A percentile compares a stretch with the other conserved stretches of the same genome.
phyloP scores from a whole-genome alignment of 2,329 filamentous ascomycete genomes.

The Chaetomiaceae sp. region DNA sequence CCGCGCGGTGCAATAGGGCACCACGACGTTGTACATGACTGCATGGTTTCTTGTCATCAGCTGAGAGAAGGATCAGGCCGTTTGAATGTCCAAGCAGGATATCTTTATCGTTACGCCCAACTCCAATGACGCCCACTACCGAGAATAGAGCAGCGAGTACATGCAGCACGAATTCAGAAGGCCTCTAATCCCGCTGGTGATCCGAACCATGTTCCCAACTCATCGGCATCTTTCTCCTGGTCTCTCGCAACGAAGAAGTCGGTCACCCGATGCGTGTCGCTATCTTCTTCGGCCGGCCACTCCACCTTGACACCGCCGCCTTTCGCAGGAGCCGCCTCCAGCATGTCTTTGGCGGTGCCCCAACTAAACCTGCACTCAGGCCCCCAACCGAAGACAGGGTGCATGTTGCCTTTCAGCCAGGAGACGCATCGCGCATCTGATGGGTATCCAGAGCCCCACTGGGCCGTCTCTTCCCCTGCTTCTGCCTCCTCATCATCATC shows the following conservation, averaged over 20 bases:
- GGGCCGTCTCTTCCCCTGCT: constrained; percentile 38
- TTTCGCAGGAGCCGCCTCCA: constrained; percentile 66
- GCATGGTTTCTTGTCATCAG: constrained; percentile 8
- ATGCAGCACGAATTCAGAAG: constrained; percentile 44
- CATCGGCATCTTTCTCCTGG: constrained; percentile 47
- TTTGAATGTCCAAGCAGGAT: constrained; percentile 9
- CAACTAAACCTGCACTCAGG: constrained; percentile 90
- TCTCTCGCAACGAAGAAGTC: constrained; percentile 58
- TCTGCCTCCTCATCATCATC: constrained; percentile 28
- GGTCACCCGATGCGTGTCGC: constrained; percentile 62
- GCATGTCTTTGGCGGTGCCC: constrained; percentile 89
- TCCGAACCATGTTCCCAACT: constrained; percentile 79
- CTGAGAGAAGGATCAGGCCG: not conserved
- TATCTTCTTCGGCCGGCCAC: constrained; percentile 74
- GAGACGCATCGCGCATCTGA: constrained; percentile 72
- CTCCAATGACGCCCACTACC: constrained; percentile 12
- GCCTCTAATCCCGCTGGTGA: constrained; percentile 61
- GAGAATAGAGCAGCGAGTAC: constrained; percentile 7
- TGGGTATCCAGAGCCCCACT: constrained; percentile 96
- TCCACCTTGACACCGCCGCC: constrained; percentile 64
- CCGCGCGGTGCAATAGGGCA: constrained; percentile 3
- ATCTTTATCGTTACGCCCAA: constrained; percentile 9
- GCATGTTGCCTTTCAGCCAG: constrained; percentile 83
- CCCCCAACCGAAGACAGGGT: constrained; percentile 93
- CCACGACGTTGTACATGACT: constrained; percentile 1